Conservation (phyloP, 495 filamentous ascomycete genomes). For the Penicillium cinerascens region DNA sequence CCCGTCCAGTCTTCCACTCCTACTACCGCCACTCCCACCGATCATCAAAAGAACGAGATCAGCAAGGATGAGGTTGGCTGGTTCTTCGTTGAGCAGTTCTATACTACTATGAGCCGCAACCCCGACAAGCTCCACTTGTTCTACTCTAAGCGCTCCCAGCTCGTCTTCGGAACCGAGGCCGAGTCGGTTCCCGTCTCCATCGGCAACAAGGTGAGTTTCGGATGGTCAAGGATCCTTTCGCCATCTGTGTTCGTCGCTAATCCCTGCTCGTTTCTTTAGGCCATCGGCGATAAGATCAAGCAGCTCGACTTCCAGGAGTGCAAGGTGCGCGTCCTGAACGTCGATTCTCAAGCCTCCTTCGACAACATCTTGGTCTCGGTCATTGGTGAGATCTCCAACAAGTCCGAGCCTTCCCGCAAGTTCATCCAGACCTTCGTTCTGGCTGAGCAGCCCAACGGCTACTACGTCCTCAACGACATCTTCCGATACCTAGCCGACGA, state of each 20-base stretch:
- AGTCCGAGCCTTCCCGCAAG: constrained; percentile 81
- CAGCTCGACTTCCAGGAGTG: constrained; percentile 91
- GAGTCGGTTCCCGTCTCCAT: constrained; percentile 78
- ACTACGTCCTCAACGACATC: constrained; percentile 98
- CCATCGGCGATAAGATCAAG: constrained; percentile 91
- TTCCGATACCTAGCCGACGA: constrained; percentile 85
- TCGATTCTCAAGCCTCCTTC: constrained; percentile 90
- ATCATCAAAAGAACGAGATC: constrained; percentile 43
- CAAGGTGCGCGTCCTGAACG: constrained; percentile 97
- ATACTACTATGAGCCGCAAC: constrained; percentile 89
- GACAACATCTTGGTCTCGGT: constrained; percentile 94
- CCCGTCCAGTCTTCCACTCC: constrained; percentile 45
- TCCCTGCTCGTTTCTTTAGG: constrained; percentile 42
- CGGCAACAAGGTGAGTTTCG: constrained; percentile 71
- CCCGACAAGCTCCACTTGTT: constrained; percentile 91
- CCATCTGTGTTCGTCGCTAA: background rate
- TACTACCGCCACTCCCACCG: constrained; percentile 37
- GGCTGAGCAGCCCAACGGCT: constrained; percentile 92
- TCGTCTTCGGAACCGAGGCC: constrained; percentile 81
- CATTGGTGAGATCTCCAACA: constrained; percentile 96
- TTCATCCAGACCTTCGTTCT: constrained; percentile 98
- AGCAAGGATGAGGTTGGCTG: constrained; percentile 91
- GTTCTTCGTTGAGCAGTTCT: constrained; percentile 99
- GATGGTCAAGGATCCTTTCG: background rate
- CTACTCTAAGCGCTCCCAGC: constrained; percentile 78